These are phyloP conservation scores for Tetrapisispora fleetii DNA, from an alignment of 805 yeast genomes.

Conservation along the genomic window DNA sequence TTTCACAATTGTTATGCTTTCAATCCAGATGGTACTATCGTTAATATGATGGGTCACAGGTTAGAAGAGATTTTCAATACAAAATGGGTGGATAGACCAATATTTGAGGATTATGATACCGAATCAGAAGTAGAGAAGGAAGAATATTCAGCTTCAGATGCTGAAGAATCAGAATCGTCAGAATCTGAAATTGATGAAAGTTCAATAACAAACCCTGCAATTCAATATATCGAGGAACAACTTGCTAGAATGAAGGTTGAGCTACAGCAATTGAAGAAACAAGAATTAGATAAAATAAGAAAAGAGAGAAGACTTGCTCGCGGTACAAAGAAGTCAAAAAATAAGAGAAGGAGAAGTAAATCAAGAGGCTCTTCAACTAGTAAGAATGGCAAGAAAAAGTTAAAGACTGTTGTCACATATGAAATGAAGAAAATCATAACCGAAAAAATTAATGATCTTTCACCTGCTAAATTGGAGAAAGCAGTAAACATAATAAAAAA, in stretches of 20 bases:
- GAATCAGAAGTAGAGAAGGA: conserved; percentile 37
- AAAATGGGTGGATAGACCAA: conserved; percentile 81
- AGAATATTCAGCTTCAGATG: conserved; percentile 23
- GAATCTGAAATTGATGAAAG: conserved; percentile 47
- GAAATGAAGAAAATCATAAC: conserved; percentile 94
- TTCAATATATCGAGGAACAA: conserved; percentile 80
- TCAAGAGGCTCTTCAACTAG: conserved; percentile 24
- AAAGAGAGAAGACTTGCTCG: conserved; percentile 42
- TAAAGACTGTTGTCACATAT: conserved; percentile 54
- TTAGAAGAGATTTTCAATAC: conserved; percentile 78
- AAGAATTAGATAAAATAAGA: conserved; percentile 56
- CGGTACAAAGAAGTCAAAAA: conserved; percentile 25
- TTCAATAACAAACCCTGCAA: conserved; percentile 76
- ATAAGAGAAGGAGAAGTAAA: conserved; percentile 30
- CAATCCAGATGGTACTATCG: conserved; percentile 96
- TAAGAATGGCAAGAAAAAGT: conserved; percentile 20
- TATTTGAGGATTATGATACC: conserved; percentile 44
- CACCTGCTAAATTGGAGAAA: conserved; percentile 73
- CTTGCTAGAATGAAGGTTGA: conserved; percentile 77
- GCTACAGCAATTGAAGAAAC: conserved; percentile 70
- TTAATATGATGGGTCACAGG: conserved; percentile 88
- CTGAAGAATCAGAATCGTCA: conserved; percentile 17
- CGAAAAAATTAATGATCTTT: conserved; percentile 67
- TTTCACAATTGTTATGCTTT: conserved; percentile 84
- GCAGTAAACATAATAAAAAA: conserved; percentile 81